Conservation (phyloP, 1,284 basidiomycete genomes). For the Peniophora sp. region DNA sequence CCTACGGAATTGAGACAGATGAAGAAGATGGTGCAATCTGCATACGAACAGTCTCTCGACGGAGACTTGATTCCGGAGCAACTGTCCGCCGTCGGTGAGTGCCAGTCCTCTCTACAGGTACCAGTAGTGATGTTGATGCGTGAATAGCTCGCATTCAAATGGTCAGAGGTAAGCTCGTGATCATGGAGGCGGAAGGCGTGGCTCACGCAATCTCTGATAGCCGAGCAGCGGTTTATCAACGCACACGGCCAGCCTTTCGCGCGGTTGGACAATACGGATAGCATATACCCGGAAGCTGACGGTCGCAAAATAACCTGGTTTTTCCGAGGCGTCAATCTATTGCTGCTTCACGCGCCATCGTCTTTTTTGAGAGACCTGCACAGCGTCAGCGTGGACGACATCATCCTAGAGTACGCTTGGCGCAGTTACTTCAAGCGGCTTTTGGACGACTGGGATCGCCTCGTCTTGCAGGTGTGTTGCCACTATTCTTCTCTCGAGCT, state of each 20-base stretch:
- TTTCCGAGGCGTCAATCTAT: neutral
- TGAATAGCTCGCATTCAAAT: neutral
- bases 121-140: neutral
- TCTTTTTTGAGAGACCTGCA: neutral
- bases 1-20: neutral
- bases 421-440: neutral
- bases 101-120: neutral
- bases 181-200: neutral
- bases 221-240: neutral
- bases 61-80: neutral
- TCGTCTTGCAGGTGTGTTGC: neutral
- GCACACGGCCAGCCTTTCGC: neutral
- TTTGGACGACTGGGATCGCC: neutral
- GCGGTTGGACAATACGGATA: neutral
- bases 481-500: neutral
- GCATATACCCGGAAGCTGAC: neutral
- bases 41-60: neutral
- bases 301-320: neutral
- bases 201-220: neutral
- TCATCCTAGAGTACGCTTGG: neutral
- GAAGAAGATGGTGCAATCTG: neutral
- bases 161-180: neutral
- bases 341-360: neutral
- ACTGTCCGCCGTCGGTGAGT: neutral
- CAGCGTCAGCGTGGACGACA: neutral